Evolutionary conservation across 805 yeast species (phyloP), one percentile per base, ranked within the genome.

Genomic region (Hermanozyma aechmeae): DNA sequence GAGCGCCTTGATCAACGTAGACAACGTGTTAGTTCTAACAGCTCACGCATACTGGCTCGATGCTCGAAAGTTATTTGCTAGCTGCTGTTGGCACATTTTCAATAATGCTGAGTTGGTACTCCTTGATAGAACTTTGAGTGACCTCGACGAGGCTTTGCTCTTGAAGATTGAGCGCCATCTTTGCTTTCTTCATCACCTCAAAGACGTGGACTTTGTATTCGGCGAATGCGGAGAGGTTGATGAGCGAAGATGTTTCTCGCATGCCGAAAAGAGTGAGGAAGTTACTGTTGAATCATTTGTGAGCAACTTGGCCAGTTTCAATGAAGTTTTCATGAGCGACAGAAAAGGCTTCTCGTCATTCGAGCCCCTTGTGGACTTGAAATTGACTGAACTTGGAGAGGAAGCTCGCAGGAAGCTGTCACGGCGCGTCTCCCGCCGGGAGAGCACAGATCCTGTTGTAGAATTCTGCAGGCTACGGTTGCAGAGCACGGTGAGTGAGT

Each of bases 41-140:
- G 53, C 65, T 9, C 76, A 76, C 42, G 67, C 93, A 0, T 65
- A 65, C 26, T 42, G 54, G 13, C 54, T 66, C 26, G 51, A 65
- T 13, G 80, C 85, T 5, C 48, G 53, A 9, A 71, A 76, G 38
- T 50, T 86, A 21, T 61, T 73, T 35, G 61, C 65, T 28, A 68
- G 72, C 30, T 73, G 94, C 45, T 56, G 77, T 15, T 76, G 84
- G 77, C 80, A 70, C 40, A 60, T 83, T 9, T 74, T 70, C 39
- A 65, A 71, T 38, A 83, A 84, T 46, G 53, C 81, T 31, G 85
- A 76, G 17, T 45, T 73, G 3, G 43, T 82, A 11, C 54, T 85
- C 19, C 68, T 73, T 30, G 77, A 75, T 31, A 34, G 47, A 2
- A 25, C 46, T 6, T 42, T 58, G 28, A 33, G 40, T 15, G 57